phyloP scores from a whole-genome alignment of 1,284 basidiomycete species.

The Tylopilus orsonianus region DNA sequence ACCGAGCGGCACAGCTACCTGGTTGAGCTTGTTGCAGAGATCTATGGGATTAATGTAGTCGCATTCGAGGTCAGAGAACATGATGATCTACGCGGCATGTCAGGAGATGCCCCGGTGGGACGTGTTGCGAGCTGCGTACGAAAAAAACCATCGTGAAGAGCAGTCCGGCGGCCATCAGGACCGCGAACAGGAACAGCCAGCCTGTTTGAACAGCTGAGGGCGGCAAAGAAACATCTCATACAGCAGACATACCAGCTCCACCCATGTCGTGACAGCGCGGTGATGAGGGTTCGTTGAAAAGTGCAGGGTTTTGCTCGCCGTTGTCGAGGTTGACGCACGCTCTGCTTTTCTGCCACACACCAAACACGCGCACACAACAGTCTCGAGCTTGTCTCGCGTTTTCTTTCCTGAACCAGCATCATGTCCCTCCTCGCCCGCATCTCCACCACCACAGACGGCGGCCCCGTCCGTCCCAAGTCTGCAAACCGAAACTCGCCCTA shows the following conservation, averaged over 20 bases:
- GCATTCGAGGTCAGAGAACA: slow-evolving; percentile 98
- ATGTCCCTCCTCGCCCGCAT: slow-evolving; percentile 68
- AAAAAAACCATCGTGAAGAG: slow-evolving; percentile 99
- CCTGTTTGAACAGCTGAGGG: slow-evolving; percentile 44
- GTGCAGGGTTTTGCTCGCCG: background rate
- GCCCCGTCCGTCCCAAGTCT: slow-evolving; percentile 59
- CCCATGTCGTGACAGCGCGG: slow-evolving; percentile 23
- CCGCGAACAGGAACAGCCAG: slow-evolving; percentile 93
- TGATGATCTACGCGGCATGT: slow-evolving; percentile 79
- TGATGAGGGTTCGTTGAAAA: background rate
- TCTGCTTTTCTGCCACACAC: slow-evolving; percentile 29
- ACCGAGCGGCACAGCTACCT: slow-evolving; percentile 50
- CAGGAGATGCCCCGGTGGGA: background rate
- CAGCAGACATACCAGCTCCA: slow-evolving; percentile 27
- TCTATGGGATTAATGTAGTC: slow-evolving; percentile 99
- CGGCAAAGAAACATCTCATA: background rate
- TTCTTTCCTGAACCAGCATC: slow-evolving; percentile 8
- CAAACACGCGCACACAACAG: slow-evolving; percentile 31
- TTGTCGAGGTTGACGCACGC: slow-evolving; percentile 7
- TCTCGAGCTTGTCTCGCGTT: background rate
- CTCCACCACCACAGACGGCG: slow-evolving; percentile 41
- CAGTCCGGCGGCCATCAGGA: slow-evolving; percentile 89
- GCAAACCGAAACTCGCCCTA: slow-evolving; percentile 59
- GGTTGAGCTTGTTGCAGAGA: slow-evolving; percentile 99
- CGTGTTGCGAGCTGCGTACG: slow-evolving; percentile 53